Evolutionary conservation across 768 basidiomycete species (phyloP).

Genomic region (Polyporus arcularius): DNA sequence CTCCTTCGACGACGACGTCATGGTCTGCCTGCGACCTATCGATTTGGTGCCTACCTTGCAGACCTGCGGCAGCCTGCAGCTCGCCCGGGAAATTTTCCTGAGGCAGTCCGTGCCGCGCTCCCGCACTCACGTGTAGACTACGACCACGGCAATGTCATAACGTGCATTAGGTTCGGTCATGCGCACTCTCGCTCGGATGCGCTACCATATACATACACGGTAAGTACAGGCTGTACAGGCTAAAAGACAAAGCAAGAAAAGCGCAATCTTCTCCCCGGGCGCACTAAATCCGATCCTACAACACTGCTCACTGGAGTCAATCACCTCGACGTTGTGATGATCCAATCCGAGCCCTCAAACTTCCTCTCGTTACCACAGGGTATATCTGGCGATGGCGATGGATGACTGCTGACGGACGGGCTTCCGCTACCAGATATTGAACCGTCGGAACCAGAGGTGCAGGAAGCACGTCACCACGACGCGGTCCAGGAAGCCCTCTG

Average conservation of each 20-base stretch:
- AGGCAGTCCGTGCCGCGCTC: background rate
- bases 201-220: slow-evolving; percentile 12
- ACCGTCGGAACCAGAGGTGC: slow-evolving; percentile 50
- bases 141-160: slow-evolving; percentile 12
- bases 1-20: background rate
- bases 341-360: background rate
- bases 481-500: slow-evolving; percentile 45
- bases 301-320: background rate
- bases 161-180: slow-evolving; percentile 19
- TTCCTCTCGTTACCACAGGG: background rate
- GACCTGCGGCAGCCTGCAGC: too few relatives aligned
- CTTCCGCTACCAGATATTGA: slow-evolving; percentile 42
- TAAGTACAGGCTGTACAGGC: slow-evolving; percentile 4
- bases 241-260: slow-evolving; percentile 6
- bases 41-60: too few relatives aligned
- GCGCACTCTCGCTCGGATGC: slow-evolving; percentile 10
- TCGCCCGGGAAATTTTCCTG: background rate
- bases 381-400: background rate
- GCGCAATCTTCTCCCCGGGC: too few relatives aligned
- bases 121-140: slow-evolving; percentile 10
- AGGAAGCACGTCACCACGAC: slow-evolving; percentile 55
- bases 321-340: slow-evolving; percentile 7
- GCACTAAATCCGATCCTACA: too few relatives aligned
- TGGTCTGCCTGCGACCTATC: too few relatives aligned
- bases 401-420: background rate